Evolutionary conservation across 2,329 filamentous ascomycete species (phyloP).

Genomic region (Trichoderma breve): DNA sequence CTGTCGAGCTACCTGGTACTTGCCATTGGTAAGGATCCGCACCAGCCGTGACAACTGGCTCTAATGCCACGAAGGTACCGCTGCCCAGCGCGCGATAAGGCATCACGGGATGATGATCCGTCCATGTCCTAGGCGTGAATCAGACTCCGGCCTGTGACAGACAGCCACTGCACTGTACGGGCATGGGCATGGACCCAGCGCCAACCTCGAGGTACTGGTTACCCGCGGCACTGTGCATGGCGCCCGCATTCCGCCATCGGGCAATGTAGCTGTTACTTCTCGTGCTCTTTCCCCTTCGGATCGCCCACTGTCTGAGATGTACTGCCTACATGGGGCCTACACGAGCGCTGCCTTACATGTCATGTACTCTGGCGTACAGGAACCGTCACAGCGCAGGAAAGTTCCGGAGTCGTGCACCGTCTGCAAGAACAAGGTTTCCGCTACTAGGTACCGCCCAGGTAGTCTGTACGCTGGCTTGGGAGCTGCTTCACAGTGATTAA

Average conservation of each 20-base stretch:
- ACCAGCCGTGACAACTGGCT: not conserved
- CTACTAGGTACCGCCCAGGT: not conserved
- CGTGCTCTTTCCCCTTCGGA: not conserved
- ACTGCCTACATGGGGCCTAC: not conserved
- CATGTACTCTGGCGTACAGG: not conserved
- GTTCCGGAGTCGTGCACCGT: not conserved
- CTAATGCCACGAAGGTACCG: slow-evolving; percentile 18
- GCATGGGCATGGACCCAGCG: not conserved
- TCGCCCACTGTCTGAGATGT: not conserved
- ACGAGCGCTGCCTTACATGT: not conserved
- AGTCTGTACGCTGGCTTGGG: not conserved
- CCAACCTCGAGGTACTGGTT: not conserved
- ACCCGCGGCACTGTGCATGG: not conserved
- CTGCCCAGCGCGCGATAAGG: slow-evolving; percentile 4
- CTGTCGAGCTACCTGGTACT: slow-evolving; percentile 23
- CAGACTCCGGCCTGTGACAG: slow-evolving; percentile 8
- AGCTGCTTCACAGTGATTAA: not conserved
- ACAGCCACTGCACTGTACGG: not conserved
- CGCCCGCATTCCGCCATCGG: not conserved
- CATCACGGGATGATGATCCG: slow-evolving; percentile 15
- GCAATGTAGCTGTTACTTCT: not conserved
- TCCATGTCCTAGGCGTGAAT: slow-evolving; percentile 12
- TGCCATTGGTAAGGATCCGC: slow-evolving; percentile 25
- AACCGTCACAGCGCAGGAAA: not conserved
- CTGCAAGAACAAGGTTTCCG: slow-evolving; percentile 12